A percentile compares a stretch with the other conserved stretches of the same genome.
Conservation (phyloP, 495 filamentous ascomycete species). For the Wilcoxina mikolae region DNA sequence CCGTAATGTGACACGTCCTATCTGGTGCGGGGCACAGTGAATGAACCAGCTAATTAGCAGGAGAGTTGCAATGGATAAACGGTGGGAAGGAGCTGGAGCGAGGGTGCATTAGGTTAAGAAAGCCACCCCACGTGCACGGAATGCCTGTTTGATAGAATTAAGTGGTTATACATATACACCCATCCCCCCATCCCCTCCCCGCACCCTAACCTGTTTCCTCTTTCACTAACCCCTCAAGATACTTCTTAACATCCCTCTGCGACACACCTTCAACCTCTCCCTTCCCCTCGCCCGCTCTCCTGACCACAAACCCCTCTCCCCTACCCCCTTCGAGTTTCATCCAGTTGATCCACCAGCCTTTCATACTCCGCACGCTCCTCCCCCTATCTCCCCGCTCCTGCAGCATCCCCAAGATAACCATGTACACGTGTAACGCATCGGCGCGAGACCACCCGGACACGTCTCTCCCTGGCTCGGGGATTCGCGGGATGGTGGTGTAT, state of each 20-base stretch:
- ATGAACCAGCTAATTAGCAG: no score
- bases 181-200: no score
- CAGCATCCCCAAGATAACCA: slow-evolving; percentile 65
- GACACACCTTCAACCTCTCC: slow-evolving; percentile 10
- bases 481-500: slow-evolving; percentile 78
- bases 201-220: no score
- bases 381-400: slow-evolving; percentile 49
- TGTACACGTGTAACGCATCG: slow-evolving; percentile 84
- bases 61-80: no score
- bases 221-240: slow-evolving; percentile 37
- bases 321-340: slow-evolving; percentile 33
- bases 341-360: slow-evolving; percentile 97
- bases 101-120: no score
- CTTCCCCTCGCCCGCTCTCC: slow-evolving; percentile 22
- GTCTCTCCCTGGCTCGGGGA: slow-evolving; percentile 46
- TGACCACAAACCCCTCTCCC: slow-evolving; percentile 22
- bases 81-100: no score
- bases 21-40: no score
- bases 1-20: no score
- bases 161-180: no score
- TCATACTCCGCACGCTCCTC: slow-evolving; percentile 75
- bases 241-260: slow-evolving; percentile 33
- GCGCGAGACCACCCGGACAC: slow-evolving; percentile 50
- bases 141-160: no score
- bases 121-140: no score